A percentile compares a stretch with the other conserved stretches of the same genome.
These are phyloP conservation scores for Mallotus nudiflorus DNA, from an alignment of 345 rosid genomes.

Conservation along the genomic window DNA sequence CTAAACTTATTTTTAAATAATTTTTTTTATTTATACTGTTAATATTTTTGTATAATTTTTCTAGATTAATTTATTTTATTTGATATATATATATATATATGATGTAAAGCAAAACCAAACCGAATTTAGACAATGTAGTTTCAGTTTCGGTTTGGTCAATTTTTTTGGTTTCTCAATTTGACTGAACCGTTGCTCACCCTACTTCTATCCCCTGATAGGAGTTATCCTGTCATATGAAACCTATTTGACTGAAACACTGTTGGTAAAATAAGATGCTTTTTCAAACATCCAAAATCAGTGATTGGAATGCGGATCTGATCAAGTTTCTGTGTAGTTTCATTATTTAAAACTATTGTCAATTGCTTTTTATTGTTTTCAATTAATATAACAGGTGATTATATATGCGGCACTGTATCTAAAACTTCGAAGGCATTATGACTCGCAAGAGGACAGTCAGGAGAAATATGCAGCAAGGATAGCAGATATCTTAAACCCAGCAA, in stretches of 20 bases:
- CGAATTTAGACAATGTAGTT: too few species aligned
- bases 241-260: too few species aligned
- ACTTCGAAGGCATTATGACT: constrained; percentile 43
- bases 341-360: background rate
- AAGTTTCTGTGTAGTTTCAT: background rate
- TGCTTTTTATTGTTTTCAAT: background rate
- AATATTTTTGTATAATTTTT: too few species aligned
- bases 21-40: too few species aligned
- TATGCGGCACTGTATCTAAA: constrained; percentile 62
- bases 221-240: background rate
- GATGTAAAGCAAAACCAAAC: too few species aligned
- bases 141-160: too few species aligned
- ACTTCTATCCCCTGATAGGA: background rate
- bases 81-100: too few species aligned
- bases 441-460: constrained; percentile 40
- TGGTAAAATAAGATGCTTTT: background rate
- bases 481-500: constrained; percentile 44
- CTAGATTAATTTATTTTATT: too few species aligned
- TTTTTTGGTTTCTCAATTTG: too few species aligned
- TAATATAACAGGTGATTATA: constrained; percentile 56
- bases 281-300: background rate
- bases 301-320: background rate
- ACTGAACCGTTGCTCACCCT: too few species aligned
- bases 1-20: too few species aligned
- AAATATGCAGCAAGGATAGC: constrained; percentile 56